Evolutionary conservation across 2,329 filamentous ascomycete species (phyloP).

Genomic region (Neocatenulostroma microsporum): DNA sequence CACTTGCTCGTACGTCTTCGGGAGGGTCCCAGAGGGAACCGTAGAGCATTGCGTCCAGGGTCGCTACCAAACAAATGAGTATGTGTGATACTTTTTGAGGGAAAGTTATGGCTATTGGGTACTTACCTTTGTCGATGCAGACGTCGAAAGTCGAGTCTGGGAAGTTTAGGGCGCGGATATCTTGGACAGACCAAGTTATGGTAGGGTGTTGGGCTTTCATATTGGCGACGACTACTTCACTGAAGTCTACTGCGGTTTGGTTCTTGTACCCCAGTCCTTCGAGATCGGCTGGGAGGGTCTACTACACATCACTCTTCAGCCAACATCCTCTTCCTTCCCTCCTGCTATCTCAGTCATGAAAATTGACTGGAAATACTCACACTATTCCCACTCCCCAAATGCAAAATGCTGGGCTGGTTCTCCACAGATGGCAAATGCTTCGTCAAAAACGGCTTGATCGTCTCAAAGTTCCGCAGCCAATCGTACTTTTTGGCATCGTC

Average conservation of each 20-base stretch:
- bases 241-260: conserved; percentile 53
- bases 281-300: conserved; percentile 49
- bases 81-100: no score
- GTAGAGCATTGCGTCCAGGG: conserved; percentile 18
- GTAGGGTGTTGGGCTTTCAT: conserved; percentile 39
- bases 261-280: conserved; percentile 41
- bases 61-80: no score
- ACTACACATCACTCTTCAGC: neutral
- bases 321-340: no score
- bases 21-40: conserved; percentile 10
- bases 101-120: no score
- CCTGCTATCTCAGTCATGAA: neutral
- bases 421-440: conserved; percentile 35
- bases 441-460: conserved; percentile 43
- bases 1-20: conserved; percentile 17
- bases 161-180: conserved; percentile 46
- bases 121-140: conserved; percentile 45
- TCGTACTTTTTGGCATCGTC: conserved; percentile 41
- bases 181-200: conserved; percentile 45
- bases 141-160: conserved; percentile 41
- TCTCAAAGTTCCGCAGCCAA: conserved; percentile 46
- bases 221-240: conserved; percentile 43
- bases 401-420: conserved; percentile 41
- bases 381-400: conserved; percentile 53
- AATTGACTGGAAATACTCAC: conserved; percentile 27